These are phyloP conservation scores for Fraxinus anomala DNA, from an alignment of 257 asterid genomes.

Conservation along the genomic window DNA sequence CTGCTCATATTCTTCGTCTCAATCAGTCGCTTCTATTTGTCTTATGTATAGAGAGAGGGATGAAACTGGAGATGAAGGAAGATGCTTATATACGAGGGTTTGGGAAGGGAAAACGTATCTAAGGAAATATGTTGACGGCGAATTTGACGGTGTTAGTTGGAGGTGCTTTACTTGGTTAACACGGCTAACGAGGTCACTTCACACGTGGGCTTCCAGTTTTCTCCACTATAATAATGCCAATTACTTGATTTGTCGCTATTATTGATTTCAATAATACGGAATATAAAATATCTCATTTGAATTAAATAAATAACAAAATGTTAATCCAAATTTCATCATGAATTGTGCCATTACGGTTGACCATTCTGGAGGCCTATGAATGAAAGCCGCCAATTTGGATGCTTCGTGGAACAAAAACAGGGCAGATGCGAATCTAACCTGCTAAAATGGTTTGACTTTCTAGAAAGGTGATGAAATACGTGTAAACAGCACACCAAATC, in stretches of 20 bases:
- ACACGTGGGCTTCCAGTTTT: constrained; percentile 35
- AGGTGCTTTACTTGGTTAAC: constrained; percentile 4
- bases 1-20: constrained; percentile 30
- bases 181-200: constrained; percentile 20
- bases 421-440: not conserved
- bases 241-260: not conserved
- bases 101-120: constrained; percentile 1
- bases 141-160: constrained; percentile 15
- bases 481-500: too few species aligned
- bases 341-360: not conserved
- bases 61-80: constrained; percentile 1
- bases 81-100: constrained; percentile 22
- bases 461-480: not conserved
- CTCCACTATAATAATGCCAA: constrained; percentile 12
- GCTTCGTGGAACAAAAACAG: not conserved
- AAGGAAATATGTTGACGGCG: not conserved
- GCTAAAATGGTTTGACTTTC: not conserved
- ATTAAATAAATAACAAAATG: too few species aligned
- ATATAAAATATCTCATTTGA: too few species aligned
- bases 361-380: not conserved
- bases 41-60: constrained; percentile 7
- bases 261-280: too few species aligned
- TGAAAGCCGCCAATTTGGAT: constrained; percentile 16
- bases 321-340: not conserved
- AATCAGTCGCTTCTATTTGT: not conserved